phyloP scores from a whole-genome alignment of 192 early-diverging fungal genomes.

The Pecoramyces ruminantium region DNA sequence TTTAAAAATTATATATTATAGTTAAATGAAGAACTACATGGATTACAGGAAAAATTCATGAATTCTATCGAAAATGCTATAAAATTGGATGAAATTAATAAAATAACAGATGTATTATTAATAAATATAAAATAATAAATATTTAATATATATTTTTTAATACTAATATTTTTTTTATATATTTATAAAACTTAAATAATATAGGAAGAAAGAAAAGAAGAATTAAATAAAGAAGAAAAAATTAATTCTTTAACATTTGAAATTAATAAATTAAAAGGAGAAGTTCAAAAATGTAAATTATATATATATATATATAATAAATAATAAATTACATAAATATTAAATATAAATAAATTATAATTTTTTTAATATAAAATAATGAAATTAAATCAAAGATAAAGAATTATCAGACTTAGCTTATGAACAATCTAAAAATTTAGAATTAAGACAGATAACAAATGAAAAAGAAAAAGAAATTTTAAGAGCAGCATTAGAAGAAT shows the following conservation, averaged over 20 bases:
- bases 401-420: constrained; percentile 22
- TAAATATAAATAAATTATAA: too few species aligned
- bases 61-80: background rate
- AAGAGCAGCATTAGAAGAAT: constrained; percentile 19
- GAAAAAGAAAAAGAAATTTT: constrained; percentile 26
- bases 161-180: too few species aligned
- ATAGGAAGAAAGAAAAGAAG: constrained; percentile 9
- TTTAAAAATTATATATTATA: too few species aligned
- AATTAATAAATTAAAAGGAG: constrained; percentile 7
- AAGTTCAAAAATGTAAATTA: constrained; percentile 17
- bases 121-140: too few species aligned
- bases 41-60: background rate
- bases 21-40: background rate
- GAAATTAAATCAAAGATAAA: constrained; percentile 14
- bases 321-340: too few species aligned
- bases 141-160: too few species aligned
- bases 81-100: background rate
- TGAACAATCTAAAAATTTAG: constrained; percentile 19
- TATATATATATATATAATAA: background rate
- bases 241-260: constrained; percentile 3
- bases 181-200: too few species aligned
- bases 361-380: too few species aligned
- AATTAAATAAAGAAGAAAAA: constrained; percentile 4
- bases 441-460: constrained; percentile 10
- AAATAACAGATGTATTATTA: background rate